Evolutionary conservation across 129 eudicot species (phyloP).

Genomic region (Ambrosia artemisiifolia): DNA sequence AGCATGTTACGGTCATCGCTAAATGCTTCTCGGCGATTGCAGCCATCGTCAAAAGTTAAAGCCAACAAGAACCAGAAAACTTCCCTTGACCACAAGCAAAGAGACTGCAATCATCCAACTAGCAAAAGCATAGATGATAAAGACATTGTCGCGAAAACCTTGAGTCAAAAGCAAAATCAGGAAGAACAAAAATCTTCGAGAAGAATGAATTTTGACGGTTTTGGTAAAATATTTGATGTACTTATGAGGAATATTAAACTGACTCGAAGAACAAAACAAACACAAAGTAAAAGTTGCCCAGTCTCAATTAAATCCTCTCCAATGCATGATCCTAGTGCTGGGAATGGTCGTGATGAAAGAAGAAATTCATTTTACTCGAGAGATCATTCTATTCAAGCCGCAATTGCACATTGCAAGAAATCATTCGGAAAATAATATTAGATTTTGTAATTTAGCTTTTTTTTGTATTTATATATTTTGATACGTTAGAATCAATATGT

Average conservation of each 20-base stretch:
- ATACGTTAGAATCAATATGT: not conserved
- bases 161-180: not conserved
- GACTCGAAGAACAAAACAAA: constrained; percentile 20
- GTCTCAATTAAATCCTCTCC: constrained; percentile 35
- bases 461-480: not conserved
- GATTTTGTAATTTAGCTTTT: not conserved
- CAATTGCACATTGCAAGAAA: constrained; percentile 47
- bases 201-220: constrained; percentile 7
- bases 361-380: constrained; percentile 31
- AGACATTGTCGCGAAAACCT: not conserved
- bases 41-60: not conserved
- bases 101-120: not conserved
- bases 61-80: constrained; percentile 2
- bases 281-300: constrained; percentile 32
- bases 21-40: constrained; percentile 3
- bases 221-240: constrained; percentile 25
- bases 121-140: not conserved
- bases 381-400: constrained; percentile 40
- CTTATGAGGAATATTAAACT: constrained; percentile 18
- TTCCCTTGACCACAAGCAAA: not conserved
- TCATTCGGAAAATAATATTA: constrained; percentile 30
- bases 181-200: not conserved
- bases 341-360: constrained; percentile 16
- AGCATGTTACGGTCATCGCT: constrained; percentile 8
- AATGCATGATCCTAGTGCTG: not conserved